Evolutionary conservation across 208 protist genomes (phyloP).

Genomic region (Trypanosoma avium): DNA sequence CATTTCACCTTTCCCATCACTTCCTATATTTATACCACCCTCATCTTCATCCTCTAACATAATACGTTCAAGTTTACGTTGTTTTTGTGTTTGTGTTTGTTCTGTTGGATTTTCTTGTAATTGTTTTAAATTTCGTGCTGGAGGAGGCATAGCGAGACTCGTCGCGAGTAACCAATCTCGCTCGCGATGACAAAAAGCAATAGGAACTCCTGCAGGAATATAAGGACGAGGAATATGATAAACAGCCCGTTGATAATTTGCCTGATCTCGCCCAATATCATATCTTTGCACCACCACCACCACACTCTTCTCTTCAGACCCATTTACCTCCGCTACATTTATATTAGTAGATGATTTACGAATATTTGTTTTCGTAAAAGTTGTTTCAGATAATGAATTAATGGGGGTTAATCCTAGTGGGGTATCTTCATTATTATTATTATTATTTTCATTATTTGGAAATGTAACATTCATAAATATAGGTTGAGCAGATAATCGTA

Average conservation of each 20-base stretch:
- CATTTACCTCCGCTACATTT: slow-evolving; percentile 56
- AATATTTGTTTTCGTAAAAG: too few relatives aligned
- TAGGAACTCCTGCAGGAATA: slow-evolving; percentile 47
- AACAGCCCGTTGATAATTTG: slow-evolving; percentile 49
- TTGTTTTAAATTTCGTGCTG: too few relatives aligned
- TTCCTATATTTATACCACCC: slow-evolving; percentile 13
- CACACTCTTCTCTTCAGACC: slow-evolving; percentile 63
- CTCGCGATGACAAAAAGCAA: slow-evolving; percentile 66
- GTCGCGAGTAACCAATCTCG: slow-evolving; percentile 61
- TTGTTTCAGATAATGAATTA: too few relatives aligned
- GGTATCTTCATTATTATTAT: too few relatives aligned
- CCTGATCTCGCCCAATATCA: slow-evolving; percentile 56
- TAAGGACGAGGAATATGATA: slow-evolving; percentile 51
- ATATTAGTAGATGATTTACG: background rate
- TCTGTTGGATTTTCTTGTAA: too few relatives aligned
- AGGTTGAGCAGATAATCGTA: slow-evolving; percentile 42
- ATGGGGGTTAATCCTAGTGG: too few relatives aligned
- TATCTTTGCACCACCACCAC: slow-evolving; percentile 67
- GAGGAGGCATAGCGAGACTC: slow-evolving; percentile 43
- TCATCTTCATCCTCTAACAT: slow-evolving; percentile 5
- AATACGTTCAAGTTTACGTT: slow-evolving; percentile 17
- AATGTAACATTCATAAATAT: slow-evolving; percentile 70
- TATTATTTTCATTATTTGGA: slow-evolving; percentile 13
- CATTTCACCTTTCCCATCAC: slow-evolving; percentile 23
- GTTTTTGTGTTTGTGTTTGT: slow-evolving; percentile 17